A percentile compares a stretch with the other conserved stretches of the same genome.
Conservation (phyloP, 805 yeast genomes). For the Wickerhamomyces bovis region DNA sequence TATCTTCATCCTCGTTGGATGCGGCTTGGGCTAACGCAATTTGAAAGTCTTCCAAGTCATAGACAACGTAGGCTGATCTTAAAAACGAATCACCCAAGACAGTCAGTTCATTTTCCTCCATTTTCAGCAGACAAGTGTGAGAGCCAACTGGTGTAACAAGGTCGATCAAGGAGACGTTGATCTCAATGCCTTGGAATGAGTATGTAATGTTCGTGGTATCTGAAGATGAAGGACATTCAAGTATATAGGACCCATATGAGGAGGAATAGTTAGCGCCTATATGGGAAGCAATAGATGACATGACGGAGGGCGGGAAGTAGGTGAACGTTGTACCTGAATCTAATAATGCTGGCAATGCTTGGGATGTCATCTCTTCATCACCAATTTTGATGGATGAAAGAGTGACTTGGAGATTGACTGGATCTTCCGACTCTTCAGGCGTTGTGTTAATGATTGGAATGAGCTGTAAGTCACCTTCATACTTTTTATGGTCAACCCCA, state of each 20-base stretch:
- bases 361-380: conserved; percentile 1
- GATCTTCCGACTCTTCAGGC: conserved; percentile 22
- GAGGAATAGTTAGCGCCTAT: conserved; percentile 40
- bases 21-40: conserved; percentile 43
- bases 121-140: conserved; percentile 39
- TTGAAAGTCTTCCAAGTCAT: conserved; percentile 41
- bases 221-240: conserved; percentile 34
- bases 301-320: conserved; percentile 37
- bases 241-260: conserved; percentile 37
- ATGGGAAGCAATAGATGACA: conserved; percentile 28
- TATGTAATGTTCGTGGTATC: conserved; percentile 22
- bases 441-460: conserved; percentile 39
- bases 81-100: conserved; percentile 51
- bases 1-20: conserved; percentile 29
- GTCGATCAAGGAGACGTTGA: conserved; percentile 42
- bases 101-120: conserved; percentile 29
- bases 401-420: conserved; percentile 46
- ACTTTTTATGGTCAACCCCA: conserved; percentile 62
- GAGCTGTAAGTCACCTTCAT: conserved; percentile 42
- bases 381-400: conserved; percentile 21
- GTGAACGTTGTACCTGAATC: conserved; percentile 40
- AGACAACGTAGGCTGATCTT: conserved; percentile 47
- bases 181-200: conserved; percentile 49
- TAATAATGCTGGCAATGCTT: conserved; percentile 31
- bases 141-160: conserved; percentile 25